Percentiles rank a stretch among this genome's conserved stretches.
Conservation (phyloP, 225 moss, liverwort and hornwort genomes). For the Physcomitrellopsis africana region DNA sequence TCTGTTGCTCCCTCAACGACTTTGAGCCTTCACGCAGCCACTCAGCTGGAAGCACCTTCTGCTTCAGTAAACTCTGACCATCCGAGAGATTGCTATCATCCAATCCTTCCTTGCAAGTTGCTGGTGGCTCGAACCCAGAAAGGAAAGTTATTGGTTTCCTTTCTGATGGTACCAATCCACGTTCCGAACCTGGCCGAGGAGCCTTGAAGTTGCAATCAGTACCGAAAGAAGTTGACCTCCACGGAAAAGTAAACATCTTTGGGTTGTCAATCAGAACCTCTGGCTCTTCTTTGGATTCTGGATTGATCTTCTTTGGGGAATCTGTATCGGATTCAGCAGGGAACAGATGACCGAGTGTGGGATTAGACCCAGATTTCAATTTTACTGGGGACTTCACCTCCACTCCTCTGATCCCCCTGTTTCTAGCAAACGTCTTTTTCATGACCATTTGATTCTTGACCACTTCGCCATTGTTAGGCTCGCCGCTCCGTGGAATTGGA, state of each 20-base stretch:
- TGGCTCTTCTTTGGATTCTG: slow-evolving; percentile 34
- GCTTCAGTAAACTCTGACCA: slow-evolving; percentile 44
- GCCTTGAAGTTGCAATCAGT: slow-evolving; percentile 43
- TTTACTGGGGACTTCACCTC: slow-evolving; percentile 28
- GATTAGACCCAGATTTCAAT: slow-evolving; percentile 29
- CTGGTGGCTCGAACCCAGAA: slow-evolving; percentile 29
- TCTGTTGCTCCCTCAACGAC: slow-evolving; percentile 45
- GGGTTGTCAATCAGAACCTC: slow-evolving; percentile 36
- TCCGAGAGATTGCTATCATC: slow-evolving; percentile 44
- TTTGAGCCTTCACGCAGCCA: slow-evolving; percentile 46
- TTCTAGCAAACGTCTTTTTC: slow-evolving; percentile 35
- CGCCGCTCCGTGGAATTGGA: slow-evolving; percentile 33
- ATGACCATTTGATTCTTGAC: slow-evolving; percentile 48
- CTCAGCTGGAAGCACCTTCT: slow-evolving; percentile 48
- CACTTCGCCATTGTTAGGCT: slow-evolving; percentile 43
- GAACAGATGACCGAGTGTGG: slow-evolving; percentile 39
- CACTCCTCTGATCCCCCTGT: slow-evolving; percentile 26
- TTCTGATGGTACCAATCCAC: slow-evolving; percentile 19
- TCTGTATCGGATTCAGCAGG: slow-evolving; percentile 35
- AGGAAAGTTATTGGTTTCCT: slow-evolving; percentile 24
- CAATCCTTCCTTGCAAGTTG: slow-evolving; percentile 24
- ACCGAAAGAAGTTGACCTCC: slow-evolving; percentile 43
- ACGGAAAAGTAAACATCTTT: slow-evolving; percentile 37
- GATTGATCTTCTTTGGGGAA: slow-evolving; percentile 40
- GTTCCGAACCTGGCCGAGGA: slow-evolving; percentile 31